Base-by-base conservation (phyloP, 768 basidiomycete genomes). In the Podaxis rugospora region DNA sequence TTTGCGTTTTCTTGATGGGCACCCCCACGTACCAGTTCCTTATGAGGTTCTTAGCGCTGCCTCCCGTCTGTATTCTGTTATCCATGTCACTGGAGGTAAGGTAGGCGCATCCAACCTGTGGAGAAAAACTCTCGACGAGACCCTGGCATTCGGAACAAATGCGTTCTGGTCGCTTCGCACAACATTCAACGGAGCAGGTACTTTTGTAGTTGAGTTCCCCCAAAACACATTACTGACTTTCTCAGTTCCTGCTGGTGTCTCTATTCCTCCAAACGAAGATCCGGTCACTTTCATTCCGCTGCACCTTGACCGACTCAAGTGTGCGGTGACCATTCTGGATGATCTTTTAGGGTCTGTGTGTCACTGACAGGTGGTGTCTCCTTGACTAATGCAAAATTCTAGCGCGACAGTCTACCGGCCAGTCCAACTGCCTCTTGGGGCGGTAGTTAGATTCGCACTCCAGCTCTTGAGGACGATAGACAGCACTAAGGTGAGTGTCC, bases 81-180 rank as follows among this genome's bases (percentile, higher is more conserved):
- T 94, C 4, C 88, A 88, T 70, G 73, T 83, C 28, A 86, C 89
- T 0, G 90, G 90, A 21, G 92, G 93, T 6, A 94, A 92, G 72
- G 85, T 90, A 7, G 89, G 87, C 25, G 85, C 86, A 14, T 78
- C 84, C 10, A 82, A 76, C 55, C 66, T 88, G 4, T 94, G 92
- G 92, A 80, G 87, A 64, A 91, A 88, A 66, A 85, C 84, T 14
- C 61, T 93, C 25, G 89, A 92, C 52, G 88, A 88, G 28, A 85
- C 86, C 1, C 62, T 93, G 52, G 75, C 74, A 0, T 85, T 87
- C 66, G 85, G 83, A n/a, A 87, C 84, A 84, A 78, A 75, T 61
- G 81, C 88, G 2, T 83, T 90, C 68, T 62, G 74, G 27, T 71
- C 77, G 5, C 62, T 93, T 52, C 76, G 89, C 61, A 82, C 84